Base-by-base conservation (phyloP, 2,329 filamentous ascomycete genomes). In the Macrophomina pseudophaseolina region DNA sequence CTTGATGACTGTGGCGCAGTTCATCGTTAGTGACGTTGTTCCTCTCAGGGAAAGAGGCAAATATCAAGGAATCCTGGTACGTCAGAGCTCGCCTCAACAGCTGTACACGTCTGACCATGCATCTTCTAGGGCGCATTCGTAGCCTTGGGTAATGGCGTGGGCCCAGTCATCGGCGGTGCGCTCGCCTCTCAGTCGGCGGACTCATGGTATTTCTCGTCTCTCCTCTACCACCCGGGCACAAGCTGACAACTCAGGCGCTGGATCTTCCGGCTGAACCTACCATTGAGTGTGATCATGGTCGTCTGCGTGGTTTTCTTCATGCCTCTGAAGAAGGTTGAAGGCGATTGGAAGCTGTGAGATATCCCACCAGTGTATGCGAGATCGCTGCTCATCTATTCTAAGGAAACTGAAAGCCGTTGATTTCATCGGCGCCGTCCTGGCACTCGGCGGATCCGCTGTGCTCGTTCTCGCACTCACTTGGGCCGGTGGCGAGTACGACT, bases 401-500 rank as follows among this genome's bases (percentile, higher is more conserved):
- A 68, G 66, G 12, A 87, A 86, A 59, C 71, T 87, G 5, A 81
- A 80, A 62, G 82, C 83, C 0, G 79, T 87, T 2, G 85, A 86
- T 67, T 86, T 85, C 62, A 60, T 82, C 3, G 83, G 85, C 4
- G 81, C 80, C 3, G 63, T 80, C 2, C 75, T 86, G 0, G 80
- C 83, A 6, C 74, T 86, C 5, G 80, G 75, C n/a, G 71, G 72
- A 0, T 83, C 83, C 5, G 78, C 80, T 0, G 74, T 85, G 1
- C 71, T 86, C 1, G 78, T 86, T 66, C 68, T 74, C 7, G 69
- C 70, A 4, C 65, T 68, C 18, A 68, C 71, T 0, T 88, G 87
- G 85, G 87, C 86, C 44, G 87, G 87, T 1, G 82, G 83, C 38
- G 80, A 86, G 52, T 85, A 87, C 68, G 70, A 81, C 1, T 88